Base-by-base conservation (phyloP, 2,329 filamentous ascomycete genomes). In the Leptodontidium sp. region DNA sequence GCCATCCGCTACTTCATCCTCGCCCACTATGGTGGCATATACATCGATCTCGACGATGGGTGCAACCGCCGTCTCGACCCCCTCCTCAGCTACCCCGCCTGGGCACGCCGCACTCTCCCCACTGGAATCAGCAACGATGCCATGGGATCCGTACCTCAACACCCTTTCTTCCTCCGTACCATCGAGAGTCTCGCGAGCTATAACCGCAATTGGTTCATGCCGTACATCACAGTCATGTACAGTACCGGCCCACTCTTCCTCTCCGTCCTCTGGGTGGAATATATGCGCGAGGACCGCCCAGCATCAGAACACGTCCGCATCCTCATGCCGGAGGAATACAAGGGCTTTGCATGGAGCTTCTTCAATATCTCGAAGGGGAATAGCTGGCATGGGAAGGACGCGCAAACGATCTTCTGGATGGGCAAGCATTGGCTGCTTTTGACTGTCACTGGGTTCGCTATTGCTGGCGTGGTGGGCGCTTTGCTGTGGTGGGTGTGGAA, bases 41-140 rank as follows among this genome's bases (percentile, higher is more conserved):
- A 95, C 79, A 89, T 95, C 73, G 92, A 96, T 76, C 81, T 95
- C 59, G 92, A 96, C 79, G 77, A 79, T 65, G 77, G 77, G 14
- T 79, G 78, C 69, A 76, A 76, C 38, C 72, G 78, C 15, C 72
- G 72, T 32, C 76, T 79, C 12, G 90, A 92, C 75, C 89, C 90
- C 64, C 84, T 92, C 15, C 87, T 91, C 67, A 83, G 84, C 62
- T 93, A 92, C 79, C 88, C 88, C 21, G 89, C 90, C 52, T 93
- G 89, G 86, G 84, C 92, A 15, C 88, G 90, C 72, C 87, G 88
- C 72, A 94, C 92, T 0, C 82, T 86, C 2, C 92, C 92, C 1
- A 94, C 92, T 0, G 92, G 92, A 71, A 92, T 94, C 74, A 92
- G 90, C 73, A 94, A 94, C 82, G 92, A 94, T 76, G 90, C 90